A percentile compares a stretch with the other conserved stretches of the same genome.
phyloP scores from a whole-genome alignment of 306 rosid genomes.

The Lathyrus tuberosus region DNA sequence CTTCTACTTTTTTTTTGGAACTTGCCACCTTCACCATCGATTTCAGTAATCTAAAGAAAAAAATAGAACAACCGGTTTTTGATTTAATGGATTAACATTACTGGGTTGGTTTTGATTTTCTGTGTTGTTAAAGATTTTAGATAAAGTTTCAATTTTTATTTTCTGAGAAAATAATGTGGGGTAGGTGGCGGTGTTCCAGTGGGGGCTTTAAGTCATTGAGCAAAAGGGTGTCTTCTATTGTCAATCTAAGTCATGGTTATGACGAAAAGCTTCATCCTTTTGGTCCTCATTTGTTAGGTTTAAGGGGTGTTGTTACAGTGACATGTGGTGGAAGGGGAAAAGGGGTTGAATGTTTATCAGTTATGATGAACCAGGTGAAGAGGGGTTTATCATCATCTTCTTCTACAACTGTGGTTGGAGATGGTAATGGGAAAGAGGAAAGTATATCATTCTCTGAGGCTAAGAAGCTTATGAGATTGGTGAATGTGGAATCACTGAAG shows the following conservation, averaged over 20 bases:
- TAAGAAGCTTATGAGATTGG: slow-evolving; percentile 89
- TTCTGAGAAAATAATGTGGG: slow-evolving; percentile 44
- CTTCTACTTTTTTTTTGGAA: neutral
- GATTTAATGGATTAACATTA: neutral
- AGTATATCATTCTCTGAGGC: slow-evolving; percentile 65
- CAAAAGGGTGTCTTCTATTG: slow-evolving; percentile 42
- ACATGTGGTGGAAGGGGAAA: slow-evolving; percentile 21
- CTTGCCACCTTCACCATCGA: slow-evolving; percentile 17
- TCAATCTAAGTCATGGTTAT: slow-evolving; percentile 17
- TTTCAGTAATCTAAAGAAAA: slow-evolving; percentile 7
- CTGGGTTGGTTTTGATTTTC: slow-evolving; percentile 25
- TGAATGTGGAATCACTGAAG: slow-evolving; percentile 81
- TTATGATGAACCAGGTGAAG: slow-evolving; percentile 39
- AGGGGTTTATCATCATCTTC: slow-evolving; percentile 37
- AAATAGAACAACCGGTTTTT: slow-evolving; percentile 4
- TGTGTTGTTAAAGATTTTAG: neutral
- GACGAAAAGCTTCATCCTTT: slow-evolving; percentile 38
- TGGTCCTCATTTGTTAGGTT: slow-evolving; percentile 36
- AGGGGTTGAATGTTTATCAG: slow-evolving; percentile 21
- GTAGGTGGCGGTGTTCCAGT: slow-evolving; percentile 43
- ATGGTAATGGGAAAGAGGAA: slow-evolving; percentile 39
- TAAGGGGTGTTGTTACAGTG: slow-evolving; percentile 33
- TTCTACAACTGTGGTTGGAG: neutral
- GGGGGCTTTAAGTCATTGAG: slow-evolving; percentile 36
- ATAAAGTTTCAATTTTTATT: slow-evolving; percentile 28